Evolutionary conservation across 257 asterid genomes (phyloP).

Genomic region (Capsicum baccatum): DNA sequence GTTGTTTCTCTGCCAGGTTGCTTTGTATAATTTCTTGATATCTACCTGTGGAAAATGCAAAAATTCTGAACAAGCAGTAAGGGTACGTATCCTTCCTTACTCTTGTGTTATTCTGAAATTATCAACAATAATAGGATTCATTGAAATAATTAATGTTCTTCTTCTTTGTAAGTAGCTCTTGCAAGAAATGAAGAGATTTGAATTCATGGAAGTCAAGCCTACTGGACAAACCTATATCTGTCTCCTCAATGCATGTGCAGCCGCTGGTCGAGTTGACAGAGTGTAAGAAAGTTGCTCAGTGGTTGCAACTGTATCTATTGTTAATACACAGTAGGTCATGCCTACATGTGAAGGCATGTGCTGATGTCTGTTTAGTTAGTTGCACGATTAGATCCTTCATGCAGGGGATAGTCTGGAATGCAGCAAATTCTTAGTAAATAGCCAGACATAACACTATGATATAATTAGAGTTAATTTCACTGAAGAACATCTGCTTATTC

Average conservation of each 20-base stretch:
- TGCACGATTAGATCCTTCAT: neutral
- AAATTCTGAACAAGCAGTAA: constrained; percentile 79
- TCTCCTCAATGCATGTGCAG: constrained; percentile 94
- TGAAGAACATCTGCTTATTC: neutral
- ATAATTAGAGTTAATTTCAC: neutral
- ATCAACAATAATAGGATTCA: neutral
- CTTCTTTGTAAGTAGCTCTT: constrained; percentile 63
- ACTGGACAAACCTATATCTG: constrained; percentile 88
- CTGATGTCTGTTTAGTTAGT: neutral
- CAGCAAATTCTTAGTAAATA: neutral
- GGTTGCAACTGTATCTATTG: constrained; percentile 14
- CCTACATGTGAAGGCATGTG: constrained; percentile 23
- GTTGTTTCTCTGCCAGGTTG: constrained; percentile 51
- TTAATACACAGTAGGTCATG: neutral
- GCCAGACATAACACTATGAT: neutral
- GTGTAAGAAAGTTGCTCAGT: constrained; percentile 64
- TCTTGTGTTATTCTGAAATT: constrained; percentile 1
- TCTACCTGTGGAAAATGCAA: constrained; percentile 93
- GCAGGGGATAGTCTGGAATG: neutral
- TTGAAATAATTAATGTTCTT: constrained; percentile 15
- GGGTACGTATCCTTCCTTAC: constrained; percentile 52
- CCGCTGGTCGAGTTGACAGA: constrained; percentile 79
- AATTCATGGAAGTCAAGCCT: constrained; percentile 92
- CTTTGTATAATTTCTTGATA: constrained; percentile 81
- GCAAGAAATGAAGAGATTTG: constrained; percentile 88